phyloP scores from a whole-genome alignment of 2,329 filamentous ascomycete species.

The Graphilbum sp. region DNA sequence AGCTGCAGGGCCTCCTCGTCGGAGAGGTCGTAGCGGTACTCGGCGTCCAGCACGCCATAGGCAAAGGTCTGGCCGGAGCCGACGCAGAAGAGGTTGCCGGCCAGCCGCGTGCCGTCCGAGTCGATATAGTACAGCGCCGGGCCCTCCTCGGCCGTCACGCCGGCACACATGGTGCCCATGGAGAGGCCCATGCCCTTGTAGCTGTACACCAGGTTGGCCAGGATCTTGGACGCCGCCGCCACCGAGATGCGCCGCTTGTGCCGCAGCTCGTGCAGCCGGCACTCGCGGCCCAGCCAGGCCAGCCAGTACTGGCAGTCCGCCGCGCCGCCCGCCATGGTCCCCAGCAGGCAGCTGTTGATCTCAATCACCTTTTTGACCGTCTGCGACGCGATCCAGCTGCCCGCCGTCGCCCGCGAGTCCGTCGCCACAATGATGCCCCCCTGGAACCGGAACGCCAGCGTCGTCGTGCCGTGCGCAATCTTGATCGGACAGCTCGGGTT shows the following conservation, averaged over 20 bases:
- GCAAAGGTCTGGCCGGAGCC: conserved; percentile 97
- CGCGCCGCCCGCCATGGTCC: conserved; percentile 96
- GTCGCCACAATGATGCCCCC: conserved; percentile 97
- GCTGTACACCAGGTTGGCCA: conserved; percentile 92
- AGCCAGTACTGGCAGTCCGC: conserved; percentile 99
- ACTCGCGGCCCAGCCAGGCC: conserved; percentile 96
- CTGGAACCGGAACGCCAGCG: conserved; percentile 93
- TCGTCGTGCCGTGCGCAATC: conserved; percentile 97
- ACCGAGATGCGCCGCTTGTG: conserved; percentile 98
- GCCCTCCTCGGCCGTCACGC: conserved; percentile 87
- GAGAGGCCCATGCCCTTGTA: conserved; percentile 98
- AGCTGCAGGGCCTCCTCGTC: conserved; percentile 83
- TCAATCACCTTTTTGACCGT: conserved; percentile 99
- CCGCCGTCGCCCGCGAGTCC: conserved; percentile 90
- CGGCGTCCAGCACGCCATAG: conserved; percentile 91
- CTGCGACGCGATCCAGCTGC: conserved; percentile 98
- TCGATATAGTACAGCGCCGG: conserved; percentile 99
- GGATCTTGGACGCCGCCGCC: conserved; percentile 92
- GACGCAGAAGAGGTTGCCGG: conserved; percentile 95
- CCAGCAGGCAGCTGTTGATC: conserved; percentile 86
- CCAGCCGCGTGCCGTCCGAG: conserved; percentile 80
- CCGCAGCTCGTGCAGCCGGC: conserved; percentile 94
- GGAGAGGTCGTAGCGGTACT: conserved; percentile 80
- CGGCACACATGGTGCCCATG: conserved; percentile 99
- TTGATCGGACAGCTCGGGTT: conserved; percentile 98